Base-by-base conservation (phyloP, 1,284 basidiomycete species). In the Volvariella volvacea region DNA sequence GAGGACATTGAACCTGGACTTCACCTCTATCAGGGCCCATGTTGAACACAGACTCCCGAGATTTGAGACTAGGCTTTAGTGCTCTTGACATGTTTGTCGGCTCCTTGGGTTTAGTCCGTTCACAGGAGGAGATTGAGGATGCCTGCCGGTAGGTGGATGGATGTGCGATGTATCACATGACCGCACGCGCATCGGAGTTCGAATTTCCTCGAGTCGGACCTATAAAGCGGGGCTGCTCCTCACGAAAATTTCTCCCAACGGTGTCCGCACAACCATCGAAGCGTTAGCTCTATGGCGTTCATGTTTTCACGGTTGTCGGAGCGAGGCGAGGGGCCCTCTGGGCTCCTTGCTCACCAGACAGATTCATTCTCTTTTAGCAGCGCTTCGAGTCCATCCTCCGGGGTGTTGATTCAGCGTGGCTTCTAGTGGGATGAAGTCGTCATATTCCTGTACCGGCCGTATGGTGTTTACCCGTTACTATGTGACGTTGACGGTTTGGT, bases 391-490 rank as follows among this genome's bases (percentile, higher is more conserved):
- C 59, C 51, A 62, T 42, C 47, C 53, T 51, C 61, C 63, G 66
- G 63, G 59, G 51, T 54, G 57, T 48, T 40, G 52, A 55, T 51
- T 65, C 67, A 67, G 59, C 61, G 64, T 59, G 44, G 61, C 57
- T 54, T 54, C 49, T 45, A 53, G 54, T 51, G 50, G 39, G 31
- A 56, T 57, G 70, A 37, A 68, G 70, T 75, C 76, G 75, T 80
- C 75, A 85, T 85, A 84, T 85, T 82, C 79, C 78, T 80, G 65
- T 71, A 80, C 78, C 74, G 76, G 71, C 80, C 75, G 78, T 83
- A 84, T 62, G 52, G 46, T 64, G 63, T 69, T 28, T 28, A 6
- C 12, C 12, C 6, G 82, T 73, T 71, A 80, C 80, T 84, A 82
- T 74, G 81, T 82, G 72, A 75, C 78, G 48, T 75, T 83, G 82